These are phyloP conservation scores for Beauveria sp. DNA, from an alignment of 2,329 filamentous ascomycete species.

Conservation along the genomic window DNA sequence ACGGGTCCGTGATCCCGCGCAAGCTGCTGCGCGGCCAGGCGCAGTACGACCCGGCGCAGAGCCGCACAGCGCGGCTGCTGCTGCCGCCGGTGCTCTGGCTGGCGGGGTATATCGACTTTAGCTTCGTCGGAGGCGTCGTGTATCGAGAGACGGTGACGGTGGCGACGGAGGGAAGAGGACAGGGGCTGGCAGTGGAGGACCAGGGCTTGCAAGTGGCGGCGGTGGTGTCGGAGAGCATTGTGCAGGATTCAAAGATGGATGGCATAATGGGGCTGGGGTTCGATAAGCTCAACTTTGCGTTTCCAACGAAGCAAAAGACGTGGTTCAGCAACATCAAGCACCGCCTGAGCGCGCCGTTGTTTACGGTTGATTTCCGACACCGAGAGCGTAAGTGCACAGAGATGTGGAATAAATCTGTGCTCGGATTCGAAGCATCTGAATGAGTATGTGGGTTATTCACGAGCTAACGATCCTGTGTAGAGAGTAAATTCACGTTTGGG, in stretches of 20 bases:
- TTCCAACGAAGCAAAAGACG: slow-evolving; percentile 32
- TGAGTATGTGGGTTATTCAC: too few species aligned
- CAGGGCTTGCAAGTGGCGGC: slow-evolving; percentile 37
- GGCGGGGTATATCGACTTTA: slow-evolving; percentile 37
- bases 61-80: slow-evolving; percentile 29
- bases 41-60: slow-evolving; percentile 29
- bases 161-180: slow-evolving; percentile 17
- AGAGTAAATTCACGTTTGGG: slow-evolving; percentile 68
- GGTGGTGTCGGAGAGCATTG: slow-evolving; percentile 32
- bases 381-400: slow-evolving; percentile 18
- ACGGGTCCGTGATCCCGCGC: slow-evolving; percentile 33
- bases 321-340: slow-evolving; percentile 30
- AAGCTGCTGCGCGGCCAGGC: slow-evolving; percentile 29
- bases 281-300: slow-evolving; percentile 33
- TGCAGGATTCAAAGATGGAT: slow-evolving; percentile 31
- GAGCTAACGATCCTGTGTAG: slow-evolving; percentile 25
- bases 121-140: slow-evolving; percentile 34
- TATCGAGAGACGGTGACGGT: slow-evolving; percentile 32
- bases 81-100: slow-evolving; percentile 28
- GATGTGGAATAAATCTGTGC: too few species aligned
- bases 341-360: slow-evolving; percentile 32
- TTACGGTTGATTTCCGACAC: slow-evolving; percentile 61
- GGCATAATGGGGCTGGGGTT: slow-evolving; percentile 39
- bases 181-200: slow-evolving; percentile 26
- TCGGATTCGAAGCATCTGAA: too few species aligned